These are phyloP conservation scores for Aureobasidium pullulans DNA, from an alignment of 2,329 filamentous ascomycete species.

Conservation along the genomic window DNA sequence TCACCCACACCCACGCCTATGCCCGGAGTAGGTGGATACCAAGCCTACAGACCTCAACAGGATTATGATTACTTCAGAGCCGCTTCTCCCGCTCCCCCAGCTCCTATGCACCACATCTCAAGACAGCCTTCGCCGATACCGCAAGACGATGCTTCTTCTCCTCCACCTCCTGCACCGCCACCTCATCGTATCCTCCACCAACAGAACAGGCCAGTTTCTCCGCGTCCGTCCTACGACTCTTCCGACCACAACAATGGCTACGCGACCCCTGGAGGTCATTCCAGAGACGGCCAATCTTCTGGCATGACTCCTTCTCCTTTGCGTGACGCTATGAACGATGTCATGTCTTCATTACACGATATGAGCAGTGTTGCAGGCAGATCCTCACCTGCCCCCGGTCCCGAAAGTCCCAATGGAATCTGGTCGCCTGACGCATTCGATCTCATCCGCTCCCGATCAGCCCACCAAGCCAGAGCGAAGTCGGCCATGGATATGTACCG, in stretches of 20 bases:
- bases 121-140: slow-evolving; percentile 19
- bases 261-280: slow-evolving; percentile 47
- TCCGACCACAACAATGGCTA: slow-evolving; percentile 31
- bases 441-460: slow-evolving; percentile 39
- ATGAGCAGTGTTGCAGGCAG: slow-evolving; percentile 57
- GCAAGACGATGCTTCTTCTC: slow-evolving; percentile 49
- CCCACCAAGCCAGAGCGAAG: slow-evolving; percentile 49
- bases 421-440: slow-evolving; percentile 92
- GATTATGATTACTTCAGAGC: slow-evolving; percentile 29
- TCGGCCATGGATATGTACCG: slow-evolving; percentile 65
- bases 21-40: background rate
- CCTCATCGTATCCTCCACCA: slow-evolving; percentile 58
- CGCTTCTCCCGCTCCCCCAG: slow-evolving; percentile 36
- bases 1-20: background rate
- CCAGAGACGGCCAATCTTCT: slow-evolving; percentile 62
- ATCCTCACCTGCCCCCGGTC: slow-evolving; percentile 41
- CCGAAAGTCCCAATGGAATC: slow-evolving; percentile 53
- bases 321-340: slow-evolving; percentile 92
- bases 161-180: slow-evolving; percentile 79
- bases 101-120: slow-evolving; percentile 26
- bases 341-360: slow-evolving; percentile 89
- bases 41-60: slow-evolving; percentile 18
- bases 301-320: slow-evolving; percentile 79
- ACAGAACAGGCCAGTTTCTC: slow-evolving; percentile 42
- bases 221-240: slow-evolving; percentile 21